Percentiles rank a stretch among this genome's conserved stretches.
These are phyloP conservation scores for Phialophora chinensis DNA, from an alignment of 2,329 filamentous ascomycete genomes.

Conservation along the genomic window DNA sequence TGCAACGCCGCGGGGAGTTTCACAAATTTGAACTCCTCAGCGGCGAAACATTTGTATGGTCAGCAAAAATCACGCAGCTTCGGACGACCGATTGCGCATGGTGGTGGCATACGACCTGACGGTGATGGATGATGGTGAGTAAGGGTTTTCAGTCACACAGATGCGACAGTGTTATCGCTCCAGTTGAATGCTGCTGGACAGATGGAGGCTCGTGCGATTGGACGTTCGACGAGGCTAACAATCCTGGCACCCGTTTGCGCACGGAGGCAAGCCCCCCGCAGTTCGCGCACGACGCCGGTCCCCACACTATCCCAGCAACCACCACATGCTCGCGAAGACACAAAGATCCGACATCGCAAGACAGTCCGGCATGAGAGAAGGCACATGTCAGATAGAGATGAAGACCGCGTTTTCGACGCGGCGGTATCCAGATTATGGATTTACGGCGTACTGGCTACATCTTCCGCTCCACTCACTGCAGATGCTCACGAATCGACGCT, in stretches of 20 bases:
- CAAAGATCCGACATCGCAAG: not conserved
- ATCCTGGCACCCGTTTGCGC: conserved; percentile 13
- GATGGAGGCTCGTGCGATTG: conserved; percentile 8
- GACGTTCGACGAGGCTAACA: conserved; percentile 15
- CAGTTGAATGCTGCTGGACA: conserved; percentile 8
- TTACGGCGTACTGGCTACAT: not conserved
- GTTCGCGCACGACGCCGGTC: conserved; percentile 2
- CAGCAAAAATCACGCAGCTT: not conserved
- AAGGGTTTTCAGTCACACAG: conserved; percentile 30
- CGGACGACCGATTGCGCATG: not conserved
- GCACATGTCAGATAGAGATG: not conserved
- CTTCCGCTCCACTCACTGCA: not conserved
- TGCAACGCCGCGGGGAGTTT: conserved; percentile 36
- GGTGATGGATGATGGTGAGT: conserved; percentile 16
- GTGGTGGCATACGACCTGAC: not conserved
- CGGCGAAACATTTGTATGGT: not conserved
- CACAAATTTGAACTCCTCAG: conserved; percentile 17
- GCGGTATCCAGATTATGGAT: not conserved
- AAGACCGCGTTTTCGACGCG: not conserved
- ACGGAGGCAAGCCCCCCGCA: conserved; percentile 9
- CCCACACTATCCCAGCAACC: not conserved
- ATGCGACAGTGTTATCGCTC: conserved; percentile 28
- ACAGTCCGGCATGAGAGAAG: conserved; percentile 1
- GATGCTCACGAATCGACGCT: conserved; percentile 18
- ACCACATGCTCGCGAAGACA: not conserved